These are phyloP conservation scores for Odontarrhena argentea DNA, from an alignment of 345 rosid species.

Conservation along the genomic window DNA sequence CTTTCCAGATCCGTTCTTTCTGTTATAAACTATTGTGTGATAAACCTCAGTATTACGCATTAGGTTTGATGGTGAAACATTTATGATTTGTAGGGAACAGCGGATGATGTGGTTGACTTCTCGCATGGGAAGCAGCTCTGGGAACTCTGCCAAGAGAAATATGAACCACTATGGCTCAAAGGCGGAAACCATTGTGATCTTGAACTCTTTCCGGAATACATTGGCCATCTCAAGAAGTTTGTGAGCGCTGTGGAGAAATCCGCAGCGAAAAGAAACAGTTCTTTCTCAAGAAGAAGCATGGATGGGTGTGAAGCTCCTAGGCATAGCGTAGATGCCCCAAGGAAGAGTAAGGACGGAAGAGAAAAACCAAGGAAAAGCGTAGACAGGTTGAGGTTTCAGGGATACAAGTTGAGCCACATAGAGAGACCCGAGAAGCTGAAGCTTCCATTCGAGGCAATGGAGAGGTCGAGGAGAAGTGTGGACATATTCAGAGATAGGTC, in stretches of 20 bases:
- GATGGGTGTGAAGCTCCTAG: slow-evolving; percentile 60
- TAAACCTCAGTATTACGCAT: background rate
- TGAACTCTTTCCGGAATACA: slow-evolving; percentile 82
- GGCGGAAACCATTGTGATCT: slow-evolving; percentile 91
- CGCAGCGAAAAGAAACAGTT: slow-evolving; percentile 57
- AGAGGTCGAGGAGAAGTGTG: slow-evolving; percentile 89
- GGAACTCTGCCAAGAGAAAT: slow-evolving; percentile 93
- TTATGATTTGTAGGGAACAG: slow-evolving; percentile 68
- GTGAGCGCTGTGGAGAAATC: slow-evolving; percentile 77
- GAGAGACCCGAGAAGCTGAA: slow-evolving; percentile 61
- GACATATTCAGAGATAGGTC: slow-evolving; percentile 75
- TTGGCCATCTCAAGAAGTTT: slow-evolving; percentile 90
- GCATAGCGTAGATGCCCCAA: slow-evolving; percentile 62
- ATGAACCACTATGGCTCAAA: slow-evolving; percentile 90
- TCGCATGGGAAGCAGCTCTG: slow-evolving; percentile 96
- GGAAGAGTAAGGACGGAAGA: slow-evolving; percentile 71
- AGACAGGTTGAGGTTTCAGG: slow-evolving; percentile 58
- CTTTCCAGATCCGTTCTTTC: slow-evolving; percentile 8
- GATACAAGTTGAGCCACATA: slow-evolving; percentile 60
- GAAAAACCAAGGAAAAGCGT: slow-evolving; percentile 75
- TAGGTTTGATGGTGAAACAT: slow-evolving; percentile 7
- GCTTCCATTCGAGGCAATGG: slow-evolving; percentile 70
- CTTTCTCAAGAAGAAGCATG: slow-evolving; percentile 59
- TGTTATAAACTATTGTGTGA: slow-evolving; percentile 2
- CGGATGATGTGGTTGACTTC: slow-evolving; percentile 90